These are phyloP conservation scores for Agrocybe praecox DNA, from an alignment of 768 basidiomycete genomes.

Conservation along the genomic window DNA sequence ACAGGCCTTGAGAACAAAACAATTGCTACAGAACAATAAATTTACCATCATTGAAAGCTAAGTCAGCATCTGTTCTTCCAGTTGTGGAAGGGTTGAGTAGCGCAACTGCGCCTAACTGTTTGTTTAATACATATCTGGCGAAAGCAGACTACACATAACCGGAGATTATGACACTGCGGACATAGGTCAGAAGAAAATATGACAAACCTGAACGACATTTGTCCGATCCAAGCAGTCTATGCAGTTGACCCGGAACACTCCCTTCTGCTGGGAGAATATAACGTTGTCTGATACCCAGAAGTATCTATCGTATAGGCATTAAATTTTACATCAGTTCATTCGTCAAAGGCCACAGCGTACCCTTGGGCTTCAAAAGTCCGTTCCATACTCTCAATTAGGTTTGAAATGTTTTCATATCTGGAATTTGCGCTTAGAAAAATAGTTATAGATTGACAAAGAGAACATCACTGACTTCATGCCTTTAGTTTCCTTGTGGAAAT, in stretches of 20 bases:
- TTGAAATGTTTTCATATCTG: slow-evolving; percentile 90
- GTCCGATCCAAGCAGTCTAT: slow-evolving; percentile 96
- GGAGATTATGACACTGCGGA: slow-evolving; percentile 2
- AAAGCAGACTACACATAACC: slow-evolving; percentile 78
- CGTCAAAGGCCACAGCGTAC: slow-evolving; percentile 34
- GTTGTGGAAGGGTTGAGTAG: slow-evolving; percentile 55
- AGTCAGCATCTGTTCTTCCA: slow-evolving; percentile 63
- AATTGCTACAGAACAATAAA: neutral
- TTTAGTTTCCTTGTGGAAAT: slow-evolving; percentile 91
- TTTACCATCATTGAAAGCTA: slow-evolving; percentile 79
- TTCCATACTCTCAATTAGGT: slow-evolving; percentile 71
- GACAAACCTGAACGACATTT: slow-evolving; percentile 84
- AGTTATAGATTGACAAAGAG: neutral
- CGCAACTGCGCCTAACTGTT: slow-evolving; percentile 74
- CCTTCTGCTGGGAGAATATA: slow-evolving; percentile 79
- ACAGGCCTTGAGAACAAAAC: neutral
- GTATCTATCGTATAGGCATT: slow-evolving; percentile 48
- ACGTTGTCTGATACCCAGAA: slow-evolving; percentile 78
- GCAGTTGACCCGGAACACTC: slow-evolving; percentile 90
- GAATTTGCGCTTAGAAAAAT: neutral
- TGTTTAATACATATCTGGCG: slow-evolving; percentile 78
- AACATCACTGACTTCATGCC: slow-evolving; percentile 87
- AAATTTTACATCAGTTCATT: slow-evolving; percentile 1
- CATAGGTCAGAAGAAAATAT: neutral
- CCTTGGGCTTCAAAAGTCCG: slow-evolving; percentile 81